These are phyloP conservation scores for Psilocybe cyanescens DNA, from an alignment of 768 basidiomycete genomes.

Conservation along the genomic window DNA sequence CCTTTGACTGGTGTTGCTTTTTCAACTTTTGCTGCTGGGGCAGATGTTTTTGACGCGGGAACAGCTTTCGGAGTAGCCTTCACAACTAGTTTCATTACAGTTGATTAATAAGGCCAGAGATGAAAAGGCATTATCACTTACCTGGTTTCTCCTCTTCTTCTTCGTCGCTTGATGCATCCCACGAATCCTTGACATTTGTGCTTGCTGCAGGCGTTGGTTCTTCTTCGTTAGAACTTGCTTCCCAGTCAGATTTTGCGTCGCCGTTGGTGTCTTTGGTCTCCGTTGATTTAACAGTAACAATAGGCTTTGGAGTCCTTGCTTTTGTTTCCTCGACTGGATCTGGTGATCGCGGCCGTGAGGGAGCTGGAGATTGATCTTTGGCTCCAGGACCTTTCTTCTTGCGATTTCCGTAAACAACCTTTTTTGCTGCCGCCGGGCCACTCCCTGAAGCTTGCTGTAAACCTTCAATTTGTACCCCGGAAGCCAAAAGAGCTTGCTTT, in stretches of 20 bases:
- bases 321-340: slow-evolving; percentile 35
- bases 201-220: slow-evolving; percentile 25
- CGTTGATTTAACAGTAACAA: slow-evolving; percentile 30
- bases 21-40: slow-evolving; percentile 13
- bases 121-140: background rate
- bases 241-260: slow-evolving; percentile 60
- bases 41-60: background rate
- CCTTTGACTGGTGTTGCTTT: slow-evolving; percentile 16
- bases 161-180: slow-evolving; percentile 56
- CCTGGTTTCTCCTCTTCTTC: slow-evolving; percentile 29
- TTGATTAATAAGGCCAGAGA: background rate
- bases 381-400: slow-evolving; percentile 71
- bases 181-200: slow-evolving; percentile 42
- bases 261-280: slow-evolving; percentile 24
- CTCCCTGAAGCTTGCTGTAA: slow-evolving; percentile 61
- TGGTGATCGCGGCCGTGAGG: slow-evolving; percentile 58
- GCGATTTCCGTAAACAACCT: slow-evolving; percentile 80
- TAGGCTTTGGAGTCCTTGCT: slow-evolving; percentile 26
- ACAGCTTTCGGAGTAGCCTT: background rate
- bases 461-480: slow-evolving; percentile 90
- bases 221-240: slow-evolving; percentile 67
- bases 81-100: background rate
- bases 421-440: slow-evolving; percentile 56
- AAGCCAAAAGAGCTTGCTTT: slow-evolving; percentile 86
- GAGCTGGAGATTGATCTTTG: slow-evolving; percentile 58